Evolutionary conservation across 139 green algal genomes (phyloP), one percentile per base, ranked within the genome.

Genomic region (Choricystis sp.): DNA sequence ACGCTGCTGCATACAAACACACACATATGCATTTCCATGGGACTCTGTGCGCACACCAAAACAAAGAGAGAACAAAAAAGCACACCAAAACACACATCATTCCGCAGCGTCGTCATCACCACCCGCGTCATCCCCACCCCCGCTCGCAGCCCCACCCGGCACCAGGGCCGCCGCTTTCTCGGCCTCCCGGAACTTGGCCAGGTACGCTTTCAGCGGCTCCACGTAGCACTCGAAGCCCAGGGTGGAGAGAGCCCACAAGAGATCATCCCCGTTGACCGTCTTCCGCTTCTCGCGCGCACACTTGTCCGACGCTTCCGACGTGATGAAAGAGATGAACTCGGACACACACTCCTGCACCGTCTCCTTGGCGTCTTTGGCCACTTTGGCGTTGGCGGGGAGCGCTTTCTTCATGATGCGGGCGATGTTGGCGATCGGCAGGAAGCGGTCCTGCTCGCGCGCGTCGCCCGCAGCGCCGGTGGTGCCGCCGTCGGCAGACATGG

Each of bases 241-340:
- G 2, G 87, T 96, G 62, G 75, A 85, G 91, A 99, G 95, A 0
- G 94, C 89, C 89, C 94, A 99, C 25, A 99, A 66, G 48, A 99
- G 73, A 69, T 99, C 94, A 56, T 99, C 94, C 0, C 94, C 94
- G 70, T 97, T 99, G 64, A 99, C 95, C 1, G 94, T 99, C 65
- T 99, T 99, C n/a, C 94, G 75, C 67, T 96, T 95, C 72, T 99
- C 94, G 1, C 88, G 69, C 73, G 94, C 85, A 69, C 94, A 99
- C 62, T 98, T 98, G 82, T 98, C 93, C 69, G 86, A 96, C 0
- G 94, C 94, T 93, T 99, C 94, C 77, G 84, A 95, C 1, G 94
- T 99, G 26, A 99, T 94, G 77, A 99, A 98, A 70, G 77, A 91
- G 52, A 99, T 97, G 71, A 98, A 99, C 78, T 99, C 94, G 0